Evolutionary conservation across 345 rosid genomes (phyloP), one percentile per base, ranked within the genome.

Genomic region (Brassica nigra): DNA sequence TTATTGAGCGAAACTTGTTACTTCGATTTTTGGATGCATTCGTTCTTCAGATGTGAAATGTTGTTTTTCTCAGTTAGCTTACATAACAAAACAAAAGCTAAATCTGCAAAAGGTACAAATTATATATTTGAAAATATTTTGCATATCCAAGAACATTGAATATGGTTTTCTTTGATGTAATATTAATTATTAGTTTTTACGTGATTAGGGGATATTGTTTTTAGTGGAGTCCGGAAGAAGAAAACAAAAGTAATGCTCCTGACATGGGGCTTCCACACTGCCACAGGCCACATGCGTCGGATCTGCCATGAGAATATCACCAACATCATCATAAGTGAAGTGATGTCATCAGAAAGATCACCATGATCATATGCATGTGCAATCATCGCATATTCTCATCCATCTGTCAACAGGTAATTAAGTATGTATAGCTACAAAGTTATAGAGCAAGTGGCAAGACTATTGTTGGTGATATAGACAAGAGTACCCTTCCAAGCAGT

Each of bases 201-300:
- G 67, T 58, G 59, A 76, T 44, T 34, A 67, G 2, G 18, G 57
- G 62, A 76, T 61, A 61, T 62, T 69, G 23, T 16, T 62, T 57
- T 5, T 23, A 63, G 62, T 70, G 6, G 70, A 70, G 15, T 37
- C 39, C 3, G 36, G 72, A 78, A 71, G 71, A 64, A 71, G 61
- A 55, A 71, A 71, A 71, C 76, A 55, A 65, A 39, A 71, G 77
- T 65, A 62, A 55, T 55, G 77, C 72, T 78, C 76, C 61, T 71
- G 76, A 65, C 76, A 70, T 77, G 81, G 81, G 81, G 76, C 70
- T 70, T 70, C 71, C 71, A 70, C 71, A 70, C 66, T 52, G 76
- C 66, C 55, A 78, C 66, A 63, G 7, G 4, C 66, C 76, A 78
- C 81, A 78, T 78, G 81, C 72, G 28, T 71, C 42, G 49, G 76